Evolutionary conservation across 352 stramenopile species (phyloP).

Genomic region (Albugo candida): DNA sequence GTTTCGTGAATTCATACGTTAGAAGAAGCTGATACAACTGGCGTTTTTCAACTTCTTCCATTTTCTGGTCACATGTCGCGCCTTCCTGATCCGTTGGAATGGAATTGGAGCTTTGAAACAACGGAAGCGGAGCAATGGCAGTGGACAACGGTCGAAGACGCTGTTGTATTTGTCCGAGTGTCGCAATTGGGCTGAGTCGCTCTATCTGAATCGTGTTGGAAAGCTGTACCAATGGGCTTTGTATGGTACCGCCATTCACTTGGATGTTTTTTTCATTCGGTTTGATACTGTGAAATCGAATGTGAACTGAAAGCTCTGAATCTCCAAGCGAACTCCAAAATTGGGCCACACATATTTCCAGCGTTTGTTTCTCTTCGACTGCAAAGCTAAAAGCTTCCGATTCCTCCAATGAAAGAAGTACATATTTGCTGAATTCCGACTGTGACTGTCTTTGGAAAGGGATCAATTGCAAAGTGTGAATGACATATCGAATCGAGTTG

Average conservation of each 20-base stretch:
- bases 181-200: constrained; percentile 43
- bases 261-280: constrained; percentile 36
- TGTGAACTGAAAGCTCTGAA: constrained; percentile 55
- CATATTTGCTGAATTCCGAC: constrained; percentile 44
- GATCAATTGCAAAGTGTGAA: constrained; percentile 80
- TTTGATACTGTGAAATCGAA: constrained; percentile 75
- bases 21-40: constrained; percentile 51
- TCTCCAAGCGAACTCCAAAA: constrained; percentile 80
- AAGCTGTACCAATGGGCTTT: constrained; percentile 58
- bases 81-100: constrained; percentile 2
- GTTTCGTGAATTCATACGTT: background rate
- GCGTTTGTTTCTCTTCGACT: constrained; percentile 47
- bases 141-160: constrained; percentile 55
- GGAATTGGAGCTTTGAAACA: too few relatives aligned
- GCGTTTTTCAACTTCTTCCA: constrained; percentile 78
- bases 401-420: constrained; percentile 42
- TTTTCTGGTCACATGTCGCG: constrained; percentile 60
- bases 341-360: constrained; percentile 79
- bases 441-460: constrained; percentile 65
- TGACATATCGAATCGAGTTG: constrained; percentile 25
- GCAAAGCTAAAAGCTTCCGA: constrained; percentile 53
- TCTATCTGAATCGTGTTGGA: constrained; percentile 53
- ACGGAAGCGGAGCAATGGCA: constrained; percentile 45
- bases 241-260: constrained; percentile 30
- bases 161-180: constrained; percentile 71